Percentiles rank a stretch among this genome's conserved stretches.
Evolutionary conservation across 805 yeast genomes (phyloP).

Genomic region (Wickerhamomyces chambardii): DNA sequence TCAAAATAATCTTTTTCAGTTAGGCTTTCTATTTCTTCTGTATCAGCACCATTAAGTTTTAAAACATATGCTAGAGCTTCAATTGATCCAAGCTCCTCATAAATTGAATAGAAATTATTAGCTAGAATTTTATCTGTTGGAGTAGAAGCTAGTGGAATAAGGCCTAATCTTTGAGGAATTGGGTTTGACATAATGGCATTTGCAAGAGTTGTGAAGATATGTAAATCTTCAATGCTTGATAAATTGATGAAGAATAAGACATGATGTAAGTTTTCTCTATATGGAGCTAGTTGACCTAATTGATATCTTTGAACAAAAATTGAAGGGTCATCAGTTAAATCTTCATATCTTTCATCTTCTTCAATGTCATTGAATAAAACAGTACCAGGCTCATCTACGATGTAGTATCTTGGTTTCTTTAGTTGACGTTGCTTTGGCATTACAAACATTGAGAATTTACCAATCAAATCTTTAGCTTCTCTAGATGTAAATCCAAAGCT

Average conservation of each 20-base stretch:
- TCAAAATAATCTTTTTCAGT: slow-evolving; percentile 13
- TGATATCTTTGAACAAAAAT: slow-evolving; percentile 36
- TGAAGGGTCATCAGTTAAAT: slow-evolving; percentile 33
- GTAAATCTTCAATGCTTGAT: slow-evolving; percentile 39
- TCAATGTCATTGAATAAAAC: slow-evolving; percentile 77
- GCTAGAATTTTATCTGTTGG: slow-evolving; percentile 10
- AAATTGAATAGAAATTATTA: slow-evolving; percentile 10
- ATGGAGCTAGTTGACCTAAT: slow-evolving; percentile 59
- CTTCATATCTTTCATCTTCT: slow-evolving; percentile 42
- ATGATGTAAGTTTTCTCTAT: slow-evolving; percentile 69
- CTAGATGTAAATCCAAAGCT: slow-evolving; percentile 24
- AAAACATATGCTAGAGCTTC: slow-evolving; percentile 11
- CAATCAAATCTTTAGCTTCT: slow-evolving; percentile 27
- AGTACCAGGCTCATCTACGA: slow-evolving; percentile 27
- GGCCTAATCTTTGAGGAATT: slow-evolving; percentile 74
- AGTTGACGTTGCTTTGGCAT: slow-evolving; percentile 9
- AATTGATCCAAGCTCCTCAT: slow-evolving; percentile 5
- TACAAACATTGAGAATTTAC: slow-evolving; percentile 27
- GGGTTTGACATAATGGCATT: slow-evolving; percentile 42
- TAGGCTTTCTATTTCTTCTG: slow-evolving; percentile 4
- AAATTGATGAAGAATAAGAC: slow-evolving; percentile 61
- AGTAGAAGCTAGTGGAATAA: slow-evolving; percentile 48
- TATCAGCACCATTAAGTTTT: slow-evolving; percentile 3
- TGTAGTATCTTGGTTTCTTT: slow-evolving; percentile 15
- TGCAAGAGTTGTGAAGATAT: slow-evolving; percentile 39